Conservation (phyloP, 1,284 basidiomycete species). For the Apiotrichum brassicae region DNA sequence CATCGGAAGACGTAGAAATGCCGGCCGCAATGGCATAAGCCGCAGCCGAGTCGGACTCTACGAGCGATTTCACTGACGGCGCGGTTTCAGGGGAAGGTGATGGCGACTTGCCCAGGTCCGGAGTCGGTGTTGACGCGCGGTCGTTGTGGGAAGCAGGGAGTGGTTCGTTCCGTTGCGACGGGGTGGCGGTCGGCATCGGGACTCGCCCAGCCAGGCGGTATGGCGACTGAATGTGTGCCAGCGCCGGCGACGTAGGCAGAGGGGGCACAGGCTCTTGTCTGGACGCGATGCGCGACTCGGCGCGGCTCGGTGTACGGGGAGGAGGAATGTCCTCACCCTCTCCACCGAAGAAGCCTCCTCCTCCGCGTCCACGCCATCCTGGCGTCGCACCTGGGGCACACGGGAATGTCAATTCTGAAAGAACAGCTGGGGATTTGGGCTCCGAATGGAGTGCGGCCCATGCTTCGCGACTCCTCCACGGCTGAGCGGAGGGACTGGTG, state of each 20-base stretch:
- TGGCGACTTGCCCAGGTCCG: neutral
- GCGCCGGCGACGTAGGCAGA: neutral
- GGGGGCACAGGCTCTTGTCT: neutral
- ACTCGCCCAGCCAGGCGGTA: neutral
- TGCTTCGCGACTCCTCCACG: conserved; percentile 32
- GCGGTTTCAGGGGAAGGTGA: neutral
- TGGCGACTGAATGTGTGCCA: neutral
- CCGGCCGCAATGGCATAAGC: neutral
- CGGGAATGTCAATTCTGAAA: conserved; percentile 9
- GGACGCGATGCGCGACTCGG: neutral
- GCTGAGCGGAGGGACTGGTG: conserved; percentile 15
- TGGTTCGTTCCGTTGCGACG: neutral
- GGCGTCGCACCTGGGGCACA: conserved; percentile 8
- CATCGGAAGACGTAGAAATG: neutral
- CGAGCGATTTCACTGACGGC: neutral
- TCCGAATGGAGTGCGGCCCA: conserved; percentile 29
- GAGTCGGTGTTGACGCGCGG: neutral
- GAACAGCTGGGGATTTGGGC: neutral
- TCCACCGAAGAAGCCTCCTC: conserved; percentile 13
- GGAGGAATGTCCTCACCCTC: conserved; percentile 1
- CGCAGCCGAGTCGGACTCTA: neutral
- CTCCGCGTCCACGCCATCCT: conserved; percentile 17
- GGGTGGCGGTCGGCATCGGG: neutral
- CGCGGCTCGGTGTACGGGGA: neutral
- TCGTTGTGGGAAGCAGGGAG: neutral